Base-by-base conservation (phyloP, 768 basidiomycete genomes). In the Boletus patriciae region DNA sequence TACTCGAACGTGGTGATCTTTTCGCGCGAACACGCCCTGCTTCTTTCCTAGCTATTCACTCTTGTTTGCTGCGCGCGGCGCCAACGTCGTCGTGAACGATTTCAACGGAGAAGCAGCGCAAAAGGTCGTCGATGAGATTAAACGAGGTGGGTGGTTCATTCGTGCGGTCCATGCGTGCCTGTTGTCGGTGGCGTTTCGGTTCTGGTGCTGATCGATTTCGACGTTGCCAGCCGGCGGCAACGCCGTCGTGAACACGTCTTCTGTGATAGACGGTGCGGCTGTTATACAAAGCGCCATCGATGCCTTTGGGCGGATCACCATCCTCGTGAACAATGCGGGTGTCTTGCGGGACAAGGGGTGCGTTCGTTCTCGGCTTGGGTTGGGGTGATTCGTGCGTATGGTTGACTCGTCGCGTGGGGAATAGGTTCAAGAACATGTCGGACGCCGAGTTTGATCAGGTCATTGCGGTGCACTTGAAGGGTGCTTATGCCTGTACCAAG, bases 261-360 rank as follows among this genome's bases (percentile, higher is more conserved):
- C 88, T 3, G 95, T 88, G 37, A 84, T 87, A 11, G 92, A 97
- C 61, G 96, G 96, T 7, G 81, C 81, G 15, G 84, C 90, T 43
- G 90, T 98, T 57, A 87, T 98, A 60, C 82, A 91, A 76, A 86
- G 83, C 42, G 96, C 94, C 19, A 71, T 97, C 21, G 85, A 94
- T 59, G 80, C 84, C 18, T 98, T 94, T 73, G 96, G 96, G 0
- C 76, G 76, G 4, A 79, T 95, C 42, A 86, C 88, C n/a, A 86
- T 92, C 63, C 83, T 98, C 45, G 88, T 98, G 65, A 98, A 98
- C 77, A 98, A 98, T 77, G 94, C 95, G 49, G 95, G 95, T 34
- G 92, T 97, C 55, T 73, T 94, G 53, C 79, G 91, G 47, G 90
- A 89, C 68, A 90, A 83, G 69, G 87, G 86, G 89, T 90, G 48